Conservation (phyloP, 1,139 yeast species). For the Meyerozyma athensensis region DNA sequence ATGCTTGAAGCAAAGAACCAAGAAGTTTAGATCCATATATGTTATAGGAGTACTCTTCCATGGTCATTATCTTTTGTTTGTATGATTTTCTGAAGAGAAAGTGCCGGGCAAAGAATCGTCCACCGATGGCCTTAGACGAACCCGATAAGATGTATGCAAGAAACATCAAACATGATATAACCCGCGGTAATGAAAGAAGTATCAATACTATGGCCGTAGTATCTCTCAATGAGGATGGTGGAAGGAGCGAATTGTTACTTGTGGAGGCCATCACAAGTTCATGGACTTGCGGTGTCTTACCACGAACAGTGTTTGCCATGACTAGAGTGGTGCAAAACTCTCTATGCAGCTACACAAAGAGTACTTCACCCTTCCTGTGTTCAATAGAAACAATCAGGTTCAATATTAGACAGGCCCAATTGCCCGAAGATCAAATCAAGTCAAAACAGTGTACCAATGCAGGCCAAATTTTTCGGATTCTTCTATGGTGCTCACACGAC, state of each 20-base stretch:
- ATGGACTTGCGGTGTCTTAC: conserved; percentile 1
- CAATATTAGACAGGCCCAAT: no score
- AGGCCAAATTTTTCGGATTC: no score
- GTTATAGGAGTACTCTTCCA: conserved; percentile 6
- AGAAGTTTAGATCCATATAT: conserved; percentile 17
- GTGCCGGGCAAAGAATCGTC: conserved; percentile 30
- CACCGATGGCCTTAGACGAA: conserved; percentile 37
- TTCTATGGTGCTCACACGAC: no score
- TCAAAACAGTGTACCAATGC: no score
- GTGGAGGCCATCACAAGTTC: not conserved
- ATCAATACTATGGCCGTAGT: conserved; percentile 40
- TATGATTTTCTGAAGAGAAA: conserved; percentile 9
- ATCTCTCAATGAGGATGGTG: conserved; percentile 38
- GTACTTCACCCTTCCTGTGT: no score
- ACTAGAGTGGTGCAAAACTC: no score
- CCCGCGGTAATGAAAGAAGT: conserved; percentile 37
- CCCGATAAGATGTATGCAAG: conserved; percentile 38
- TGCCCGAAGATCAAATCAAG: no score
- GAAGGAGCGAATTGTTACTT: conserved; percentile 16
- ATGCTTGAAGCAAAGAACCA: conserved; percentile 19
- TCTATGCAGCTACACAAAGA: no score
- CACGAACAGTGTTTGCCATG: not conserved
- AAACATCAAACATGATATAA: conserved; percentile 35
- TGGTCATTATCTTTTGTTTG: conserved; percentile 10
- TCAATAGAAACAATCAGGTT: no score